Evolutionary conservation across 2,329 filamentous ascomycete species (phyloP).

Genomic region (Exserohilum turcica): DNA sequence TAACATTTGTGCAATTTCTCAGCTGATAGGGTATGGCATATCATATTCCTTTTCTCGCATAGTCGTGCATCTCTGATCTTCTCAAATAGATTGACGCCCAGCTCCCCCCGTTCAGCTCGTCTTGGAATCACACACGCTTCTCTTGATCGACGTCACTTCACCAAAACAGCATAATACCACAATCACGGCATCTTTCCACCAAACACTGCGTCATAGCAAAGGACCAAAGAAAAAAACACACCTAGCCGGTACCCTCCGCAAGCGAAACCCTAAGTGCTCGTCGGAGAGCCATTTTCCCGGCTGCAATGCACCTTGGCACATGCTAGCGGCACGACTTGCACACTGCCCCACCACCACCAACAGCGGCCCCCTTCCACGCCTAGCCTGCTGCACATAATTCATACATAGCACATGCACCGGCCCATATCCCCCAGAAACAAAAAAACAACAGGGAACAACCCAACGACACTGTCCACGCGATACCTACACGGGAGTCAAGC

Average conservation of each 20-base stretch:
- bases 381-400: slow-evolving; percentile 5
- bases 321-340: no score
- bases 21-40: no score
- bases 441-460: slow-evolving; percentile 9
- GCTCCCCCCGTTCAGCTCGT: not conserved
- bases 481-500: not conserved
- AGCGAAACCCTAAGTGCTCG: not conserved
- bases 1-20: not conserved
- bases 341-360: not conserved
- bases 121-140: no score
- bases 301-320: not conserved
- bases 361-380: not conserved
- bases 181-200: no score
- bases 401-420: not conserved
- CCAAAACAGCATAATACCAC: no score
- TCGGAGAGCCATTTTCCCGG: not conserved
- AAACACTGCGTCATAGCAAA: no score
- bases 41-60: not conserved
- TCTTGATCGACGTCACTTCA: no score
- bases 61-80: not conserved
- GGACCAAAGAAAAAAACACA: no score
- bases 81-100: not conserved
- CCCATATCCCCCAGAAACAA: not conserved
- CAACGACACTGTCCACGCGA: slow-evolving; percentile 1
- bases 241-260: no score